A percentile compares a stretch with the other conserved stretches of the same genome.
Conservation (phyloP, 768 basidiomycete species). For the Pisolithus sp. region DNA sequence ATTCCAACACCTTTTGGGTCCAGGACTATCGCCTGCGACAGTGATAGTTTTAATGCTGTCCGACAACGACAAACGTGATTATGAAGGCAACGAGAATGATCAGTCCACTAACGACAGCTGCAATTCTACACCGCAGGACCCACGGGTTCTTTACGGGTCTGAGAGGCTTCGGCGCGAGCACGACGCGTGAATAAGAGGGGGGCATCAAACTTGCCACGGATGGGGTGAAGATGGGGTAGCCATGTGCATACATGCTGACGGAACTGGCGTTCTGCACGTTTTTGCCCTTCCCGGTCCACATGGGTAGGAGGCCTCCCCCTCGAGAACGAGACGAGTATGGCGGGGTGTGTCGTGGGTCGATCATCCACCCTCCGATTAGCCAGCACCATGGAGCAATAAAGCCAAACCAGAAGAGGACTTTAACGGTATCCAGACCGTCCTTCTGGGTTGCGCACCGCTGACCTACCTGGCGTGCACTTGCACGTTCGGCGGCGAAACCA, state of each 20-base stretch:
- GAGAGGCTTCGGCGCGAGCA: constrained; percentile 15
- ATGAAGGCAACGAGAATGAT: constrained; percentile 45
- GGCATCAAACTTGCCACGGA: constrained; percentile 32
- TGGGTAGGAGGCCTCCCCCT: constrained; percentile 30
- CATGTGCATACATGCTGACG: constrained; percentile 36
- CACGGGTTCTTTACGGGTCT: constrained; percentile 26
- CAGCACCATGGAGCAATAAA: constrained; percentile 70
- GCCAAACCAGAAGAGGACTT: constrained; percentile 69
- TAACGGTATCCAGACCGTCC: constrained; percentile 30
- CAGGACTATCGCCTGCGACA: background rate
- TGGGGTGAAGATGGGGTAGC: constrained; percentile 57
- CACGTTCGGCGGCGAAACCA: constrained; percentile 29
- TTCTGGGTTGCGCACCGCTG: constrained; percentile 7
- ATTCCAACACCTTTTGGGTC: background rate
- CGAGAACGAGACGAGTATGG: constrained; percentile 27
- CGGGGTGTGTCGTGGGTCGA: constrained; percentile 29
- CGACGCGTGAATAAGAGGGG: constrained; percentile 15
- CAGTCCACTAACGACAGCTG: constrained; percentile 52
- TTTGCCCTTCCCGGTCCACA: constrained; percentile 33
- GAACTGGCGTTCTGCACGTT: constrained; percentile 37
- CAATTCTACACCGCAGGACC: constrained; percentile 48
- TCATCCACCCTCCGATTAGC: constrained; percentile 73
- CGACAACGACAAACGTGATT: constrained; percentile 39
- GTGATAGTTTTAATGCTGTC: background rate
- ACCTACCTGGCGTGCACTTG: constrained; percentile 16